Evolutionary conservation across 352 stramenopile genomes (phyloP).

Genomic region (Blastocystis hominis): DNA sequence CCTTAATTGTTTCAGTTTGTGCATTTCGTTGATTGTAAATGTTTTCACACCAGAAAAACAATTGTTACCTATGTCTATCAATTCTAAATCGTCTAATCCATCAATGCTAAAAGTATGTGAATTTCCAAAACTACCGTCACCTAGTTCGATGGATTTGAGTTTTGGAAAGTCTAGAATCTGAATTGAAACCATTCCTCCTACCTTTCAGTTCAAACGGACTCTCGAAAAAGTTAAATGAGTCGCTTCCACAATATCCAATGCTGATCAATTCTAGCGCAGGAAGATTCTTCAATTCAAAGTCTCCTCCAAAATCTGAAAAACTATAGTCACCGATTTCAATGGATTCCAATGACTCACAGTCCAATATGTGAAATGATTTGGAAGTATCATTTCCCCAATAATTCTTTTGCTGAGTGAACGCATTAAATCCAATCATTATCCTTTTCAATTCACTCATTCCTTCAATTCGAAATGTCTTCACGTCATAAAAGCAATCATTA

Average conservation of each 20-base stretch:
- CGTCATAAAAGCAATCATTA: background rate
- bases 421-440: background rate
- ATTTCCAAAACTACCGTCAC: no score
- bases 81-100: background rate
- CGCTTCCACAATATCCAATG: no score
- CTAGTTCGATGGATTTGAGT: background rate
- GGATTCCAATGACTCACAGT: background rate
- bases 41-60: background rate
- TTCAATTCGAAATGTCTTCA: background rate
- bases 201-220: no score
- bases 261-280: background rate
- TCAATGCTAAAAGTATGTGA: no score
- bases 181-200: no score
- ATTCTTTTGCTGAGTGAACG: background rate
- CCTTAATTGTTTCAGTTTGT: background rate
- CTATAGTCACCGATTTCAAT: background rate
- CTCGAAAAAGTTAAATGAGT: no score
- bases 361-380: background rate
- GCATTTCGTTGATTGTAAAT: background rate
- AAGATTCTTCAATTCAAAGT: background rate
- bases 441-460: background rate
- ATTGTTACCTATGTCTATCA: background rate
- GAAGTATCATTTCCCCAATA: background rate
- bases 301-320: background rate
- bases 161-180: no score